Base-by-base conservation (phyloP, 2,329 filamentous ascomycete genomes). In the Helicocarpus griseus region DNA sequence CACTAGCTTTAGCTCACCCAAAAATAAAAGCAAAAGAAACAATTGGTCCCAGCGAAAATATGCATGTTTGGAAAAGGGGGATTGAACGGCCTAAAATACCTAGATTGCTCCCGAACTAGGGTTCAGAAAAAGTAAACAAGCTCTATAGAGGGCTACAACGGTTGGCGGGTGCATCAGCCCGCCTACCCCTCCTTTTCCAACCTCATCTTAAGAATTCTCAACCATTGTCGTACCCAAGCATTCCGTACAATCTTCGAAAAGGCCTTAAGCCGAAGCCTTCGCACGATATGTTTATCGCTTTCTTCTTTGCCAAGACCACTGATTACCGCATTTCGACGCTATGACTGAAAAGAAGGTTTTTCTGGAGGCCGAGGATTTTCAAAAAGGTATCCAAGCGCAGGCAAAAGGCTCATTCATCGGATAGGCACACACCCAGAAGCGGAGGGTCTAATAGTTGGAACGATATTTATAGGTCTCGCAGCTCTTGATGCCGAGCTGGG, bases 401-500 rank as follows among this genome's bases (percentile, higher is more conserved):
- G 19, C 8, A 36, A 17, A 14, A 36, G 22, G 28, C 21, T 31
- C 17, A 26, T 43, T 40, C 11, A 7, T 21, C 17, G 38, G 2
- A 4, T 5, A 7, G 5, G n/a, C n/a, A 43, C 26, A 43, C 2
- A 28, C 13, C 17, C 17, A 3, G 2, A 35, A 14, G 2, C 13
- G 13, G 13, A 43, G 9, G 17, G 17, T 28, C 40, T 44, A 44
- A 44, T n/a, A 44, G 5, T 8, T 44, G 40, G 24, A 4, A 7
- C n/a, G 17, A 21, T 39, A 11, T 39, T 14, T 9, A 31, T 46
- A 65, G 62, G 61, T 26, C 63, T 67, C n/a, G 50, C 58, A 44
- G 60, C 57, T 19, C 58, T 67, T 9, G 65, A 67, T 47, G 46
- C 54, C 22, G 61, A 64, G 49, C 61, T 66, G 56, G 61, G 61